phyloP scores from a whole-genome alignment of 2,329 filamentous ascomycete species.

The Hawksworthiomyces lignivorus region DNA sequence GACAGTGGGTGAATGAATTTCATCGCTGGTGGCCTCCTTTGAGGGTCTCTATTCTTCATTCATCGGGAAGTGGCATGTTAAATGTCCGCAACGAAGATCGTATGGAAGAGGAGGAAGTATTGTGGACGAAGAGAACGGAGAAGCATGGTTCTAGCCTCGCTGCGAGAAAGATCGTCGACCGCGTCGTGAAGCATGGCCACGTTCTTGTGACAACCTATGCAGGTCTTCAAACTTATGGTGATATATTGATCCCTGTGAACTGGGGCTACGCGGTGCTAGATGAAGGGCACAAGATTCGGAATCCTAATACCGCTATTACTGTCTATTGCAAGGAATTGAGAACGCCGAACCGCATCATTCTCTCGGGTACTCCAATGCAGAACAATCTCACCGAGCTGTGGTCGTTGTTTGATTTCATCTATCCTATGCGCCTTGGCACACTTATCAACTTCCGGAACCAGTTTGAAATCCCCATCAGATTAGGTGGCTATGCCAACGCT shows the following conservation, averaged over 20 bases:
- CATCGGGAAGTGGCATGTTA: conserved; percentile 93
- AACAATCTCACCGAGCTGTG: conserved; percentile 93
- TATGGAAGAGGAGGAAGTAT: conserved; percentile 46
- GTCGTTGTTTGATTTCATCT: conserved; percentile 97
- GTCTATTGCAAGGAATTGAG: conserved; percentile 91
- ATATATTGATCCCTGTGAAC: conserved; percentile 70
- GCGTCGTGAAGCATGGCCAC: conserved; percentile 77
- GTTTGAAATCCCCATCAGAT: conserved; percentile 88
- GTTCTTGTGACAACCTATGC: conserved; percentile 94
- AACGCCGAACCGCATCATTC: conserved; percentile 82
- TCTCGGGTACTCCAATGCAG: conserved; percentile 96
- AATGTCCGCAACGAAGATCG: conserved; percentile 61
- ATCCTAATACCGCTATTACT: conserved; percentile 90
- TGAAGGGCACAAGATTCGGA: conserved; percentile 96
- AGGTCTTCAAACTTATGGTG: conserved; percentile 85
- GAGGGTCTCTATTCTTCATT: conserved; percentile 88
- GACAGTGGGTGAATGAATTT: conserved; percentile 98
- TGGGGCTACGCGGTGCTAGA: conserved; percentile 95
- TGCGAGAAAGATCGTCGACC: conserved; percentile 72
- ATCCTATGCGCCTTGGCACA: conserved; percentile 89
- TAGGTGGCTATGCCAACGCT: conserved; percentile 91
- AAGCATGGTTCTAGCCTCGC: conserved; percentile 51
- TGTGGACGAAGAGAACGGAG: conserved; percentile 32
- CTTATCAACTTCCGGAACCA: conserved; percentile 83
- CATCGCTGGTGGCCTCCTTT: conserved; percentile 99